Evolutionary conservation across 202 grass and related monocot species (phyloP), one percentile per base, ranked within the genome.

Genomic region (Alloteropsis angusta): DNA sequence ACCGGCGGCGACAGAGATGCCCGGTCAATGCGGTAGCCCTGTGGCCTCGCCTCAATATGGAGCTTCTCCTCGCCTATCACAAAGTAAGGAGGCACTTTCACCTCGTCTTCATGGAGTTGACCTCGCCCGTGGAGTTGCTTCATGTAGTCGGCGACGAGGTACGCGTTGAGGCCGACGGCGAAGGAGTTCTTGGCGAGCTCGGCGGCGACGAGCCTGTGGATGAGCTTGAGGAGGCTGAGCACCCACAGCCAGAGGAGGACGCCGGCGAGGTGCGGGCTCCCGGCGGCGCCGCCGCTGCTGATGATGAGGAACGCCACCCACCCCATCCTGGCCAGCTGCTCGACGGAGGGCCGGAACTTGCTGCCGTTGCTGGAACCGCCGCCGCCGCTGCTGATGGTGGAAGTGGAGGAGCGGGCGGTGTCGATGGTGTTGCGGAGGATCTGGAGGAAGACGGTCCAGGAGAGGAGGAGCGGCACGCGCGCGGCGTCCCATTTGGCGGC

Each of bases 401-500:
- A 60, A 13, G 70, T 71, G 7, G 76, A 80, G 11, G 16, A 80
- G 1, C 81, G 56, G 7, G 86, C 81, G 28, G 81, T 88, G 86
- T 88, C 86, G 70, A 88, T 57, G 70, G 86, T 88, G 86, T 84
- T 88, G 76, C 81, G 76, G 26, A 88, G 81, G 44, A 84, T 80
- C 81, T 88, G 75, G 81, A 88, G 86, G 81, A 88, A 84, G 37
- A 88, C 86, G 19, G 76, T 88, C 86, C 86, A 88, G 25, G 75
- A 46, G 37, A 88, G 86, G 37, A 88, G 86, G 45, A 88, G 76
- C 16, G 86, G 86, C 34, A 80, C 69, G 37, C 86, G 86, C 35
- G 86, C 81, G 0, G 76, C 70, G 70, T 84, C 17, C 86, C 52
- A 75, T 5, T 79, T 84, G 13, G 86, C 86, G 1, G 86, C 70